A percentile compares a stretch with the other conserved stretches of the same genome.
Evolutionary conservation across 148 eudicot species (phyloP).

Genomic region (Nepenthes gracilis): DNA sequence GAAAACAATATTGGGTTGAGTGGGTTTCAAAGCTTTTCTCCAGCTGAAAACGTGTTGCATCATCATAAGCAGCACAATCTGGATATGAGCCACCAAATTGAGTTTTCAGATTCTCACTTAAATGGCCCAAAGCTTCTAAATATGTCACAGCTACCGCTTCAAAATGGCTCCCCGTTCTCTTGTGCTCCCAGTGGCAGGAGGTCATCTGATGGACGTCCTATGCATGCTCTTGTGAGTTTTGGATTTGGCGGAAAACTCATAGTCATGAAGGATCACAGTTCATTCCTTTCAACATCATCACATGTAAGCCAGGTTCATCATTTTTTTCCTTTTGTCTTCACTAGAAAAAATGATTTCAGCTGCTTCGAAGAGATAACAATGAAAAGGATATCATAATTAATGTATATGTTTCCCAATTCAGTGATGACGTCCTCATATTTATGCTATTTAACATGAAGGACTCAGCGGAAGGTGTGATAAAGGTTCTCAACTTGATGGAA

Average conservation of each 20-base stretch:
- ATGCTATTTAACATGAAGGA: slow-evolving; percentile 40
- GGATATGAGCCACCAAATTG: not conserved
- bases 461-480: slow-evolving; percentile 42
- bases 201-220: slow-evolving; percentile 67
- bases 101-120: not conserved
- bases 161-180: slow-evolving; percentile 19
- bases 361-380: not conserved
- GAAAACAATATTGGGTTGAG: slow-evolving; percentile 9
- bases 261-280: slow-evolving; percentile 43
- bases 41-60: slow-evolving; percentile 5
- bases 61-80: not conserved
- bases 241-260: slow-evolving; percentile 93
- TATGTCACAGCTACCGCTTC: slow-evolving; percentile 16
- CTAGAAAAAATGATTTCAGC: not conserved
- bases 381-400: not conserved
- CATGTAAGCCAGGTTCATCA: slow-evolving; percentile 49
- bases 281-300: slow-evolving; percentile 16
- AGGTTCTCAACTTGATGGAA: slow-evolving; percentile 52
- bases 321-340: slow-evolving; percentile 2
- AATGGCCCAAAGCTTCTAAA: slow-evolving; percentile 8
- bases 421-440: slow-evolving; percentile 2
- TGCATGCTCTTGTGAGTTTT: slow-evolving; percentile 75
- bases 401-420: not conserved
- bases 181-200: slow-evolving; percentile 35
- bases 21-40: slow-evolving; percentile 22